Conservation (phyloP, 148 eudicot genomes). For the Vaccinium macrocarpon region DNA sequence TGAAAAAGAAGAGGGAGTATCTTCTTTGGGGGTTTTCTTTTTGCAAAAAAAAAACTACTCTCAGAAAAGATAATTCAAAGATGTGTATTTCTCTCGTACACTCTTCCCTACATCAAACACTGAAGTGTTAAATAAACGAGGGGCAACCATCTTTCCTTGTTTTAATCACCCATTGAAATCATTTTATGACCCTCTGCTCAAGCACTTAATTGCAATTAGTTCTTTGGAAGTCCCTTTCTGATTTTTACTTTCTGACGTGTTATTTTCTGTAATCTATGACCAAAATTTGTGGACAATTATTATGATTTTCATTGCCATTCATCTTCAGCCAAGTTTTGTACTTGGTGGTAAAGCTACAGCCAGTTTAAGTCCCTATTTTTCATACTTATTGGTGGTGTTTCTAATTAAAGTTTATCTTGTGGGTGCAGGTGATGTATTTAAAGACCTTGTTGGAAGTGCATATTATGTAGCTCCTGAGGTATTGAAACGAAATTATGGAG, state of each 20-base stretch:
- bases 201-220: neutral
- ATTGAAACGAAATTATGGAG: slow-evolving; percentile 73
- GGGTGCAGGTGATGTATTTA: slow-evolving; percentile 75
- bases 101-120: neutral
- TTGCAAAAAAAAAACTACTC: neutral
- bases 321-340: neutral
- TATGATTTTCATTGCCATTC: neutral
- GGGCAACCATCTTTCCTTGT: neutral
- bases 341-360: neutral
- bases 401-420: neutral
- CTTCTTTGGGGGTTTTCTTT: neutral
- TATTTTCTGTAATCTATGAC: neutral
- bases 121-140: neutral
- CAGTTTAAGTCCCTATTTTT: neutral
- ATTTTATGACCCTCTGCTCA: neutral
- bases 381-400: neutral
- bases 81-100: neutral
- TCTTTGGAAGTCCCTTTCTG: neutral
- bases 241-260: neutral
- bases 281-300: neutral
- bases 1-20: neutral
- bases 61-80: neutral
- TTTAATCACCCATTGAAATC: neutral
- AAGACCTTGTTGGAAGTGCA: slow-evolving; percentile 98
- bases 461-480: slow-evolving; percentile 99